These are phyloP conservation scores for Ophiognomonia clavigignenti-juglandacearum DNA, from an alignment of 2,329 filamentous ascomycete genomes.

Conservation along the genomic window DNA sequence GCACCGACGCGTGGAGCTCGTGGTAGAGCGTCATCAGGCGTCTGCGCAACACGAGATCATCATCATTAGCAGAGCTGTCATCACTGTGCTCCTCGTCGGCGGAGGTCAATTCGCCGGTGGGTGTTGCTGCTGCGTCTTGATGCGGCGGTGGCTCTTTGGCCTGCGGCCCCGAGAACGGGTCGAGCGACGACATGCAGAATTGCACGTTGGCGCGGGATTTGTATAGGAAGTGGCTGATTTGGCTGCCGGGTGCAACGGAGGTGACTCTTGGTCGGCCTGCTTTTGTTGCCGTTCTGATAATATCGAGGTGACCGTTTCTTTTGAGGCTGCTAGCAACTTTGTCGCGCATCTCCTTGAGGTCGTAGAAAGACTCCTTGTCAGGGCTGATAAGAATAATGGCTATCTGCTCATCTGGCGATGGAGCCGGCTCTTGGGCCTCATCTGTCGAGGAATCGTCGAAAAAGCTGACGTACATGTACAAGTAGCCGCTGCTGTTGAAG, in stretches of 20 bases:
- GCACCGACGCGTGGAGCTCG: constrained; percentile 77
- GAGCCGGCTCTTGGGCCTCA: constrained; percentile 45
- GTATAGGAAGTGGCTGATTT: constrained; percentile 88
- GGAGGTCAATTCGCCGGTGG: constrained; percentile 14
- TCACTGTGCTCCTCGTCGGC: constrained; percentile 5
- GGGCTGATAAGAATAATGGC: constrained; percentile 90
- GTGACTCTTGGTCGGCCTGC: constrained; percentile 66
- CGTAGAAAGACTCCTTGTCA: constrained; percentile 90
- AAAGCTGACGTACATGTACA: constrained; percentile 99
- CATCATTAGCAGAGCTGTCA: constrained; percentile 18
- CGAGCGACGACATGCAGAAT: constrained; percentile 83
- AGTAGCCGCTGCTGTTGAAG: constrained; percentile 93
- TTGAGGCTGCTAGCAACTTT: constrained; percentile 64
- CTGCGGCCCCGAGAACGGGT: constrained; percentile 55
- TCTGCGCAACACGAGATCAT: constrained; percentile 53
- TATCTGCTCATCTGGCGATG: constrained; percentile 69
- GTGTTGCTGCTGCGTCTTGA: neutral
- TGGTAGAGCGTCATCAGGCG: constrained; percentile 82
- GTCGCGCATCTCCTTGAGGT: constrained; percentile 69
- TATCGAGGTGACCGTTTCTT: constrained; percentile 67
- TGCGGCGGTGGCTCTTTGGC: constrained; percentile 14
- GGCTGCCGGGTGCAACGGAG: constrained; percentile 74
- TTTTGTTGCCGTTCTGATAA: constrained; percentile 67
- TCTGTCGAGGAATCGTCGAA: constrained; percentile 55
- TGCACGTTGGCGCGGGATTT: constrained; percentile 94